These are phyloP conservation scores for Physcomitrium patens DNA, from an alignment of 225 moss, liverwort and hornwort species.

Conservation along the genomic window DNA sequence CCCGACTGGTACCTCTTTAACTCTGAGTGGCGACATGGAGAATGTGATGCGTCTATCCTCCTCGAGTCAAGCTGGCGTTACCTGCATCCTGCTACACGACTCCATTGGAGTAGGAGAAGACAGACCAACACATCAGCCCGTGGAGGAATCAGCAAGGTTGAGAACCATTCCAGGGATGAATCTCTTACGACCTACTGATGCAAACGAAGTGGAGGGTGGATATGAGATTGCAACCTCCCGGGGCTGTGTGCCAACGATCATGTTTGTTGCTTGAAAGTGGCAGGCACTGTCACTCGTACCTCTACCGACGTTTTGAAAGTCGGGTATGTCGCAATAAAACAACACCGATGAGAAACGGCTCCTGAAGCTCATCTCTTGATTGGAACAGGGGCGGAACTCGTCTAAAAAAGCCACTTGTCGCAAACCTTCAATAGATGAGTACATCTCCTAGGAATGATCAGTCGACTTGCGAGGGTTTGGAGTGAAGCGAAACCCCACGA, in stretches of 20 bases:
- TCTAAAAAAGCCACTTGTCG: too few relatives aligned
- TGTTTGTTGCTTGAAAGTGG: conserved; percentile 64
- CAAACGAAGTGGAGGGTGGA: conserved; percentile 61
- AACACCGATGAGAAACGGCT: conserved; percentile 48
- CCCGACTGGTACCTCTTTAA: conserved; percentile 60
- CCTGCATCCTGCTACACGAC: conserved; percentile 70
- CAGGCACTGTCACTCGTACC: conserved; percentile 50
- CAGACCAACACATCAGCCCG: conserved; percentile 72
- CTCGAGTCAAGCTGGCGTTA: conserved; percentile 55
- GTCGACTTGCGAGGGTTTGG: too few relatives aligned
- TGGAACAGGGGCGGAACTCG: too few relatives aligned
- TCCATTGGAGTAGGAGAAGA: conserved; percentile 70
- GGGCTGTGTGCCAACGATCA: conserved; percentile 52
- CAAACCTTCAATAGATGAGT: too few relatives aligned
- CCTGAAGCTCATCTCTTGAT: background rate
- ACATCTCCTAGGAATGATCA: too few relatives aligned
- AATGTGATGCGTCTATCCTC: conserved; percentile 67
- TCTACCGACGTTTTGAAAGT: conserved; percentile 56
- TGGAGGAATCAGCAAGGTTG: conserved; percentile 69
- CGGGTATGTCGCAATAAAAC: conserved; percentile 41
- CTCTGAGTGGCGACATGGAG: conserved; percentile 63
- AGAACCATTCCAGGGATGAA: conserved; percentile 64
- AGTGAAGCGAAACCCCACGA: background rate
- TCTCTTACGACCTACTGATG: conserved; percentile 68
- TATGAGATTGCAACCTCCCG: conserved; percentile 57